Percentiles rank a stretch among this genome's conserved stretches.
Evolutionary conservation across 1,284 basidiomycete genomes (phyloP).

Genomic region (Sutorius eximius): DNA sequence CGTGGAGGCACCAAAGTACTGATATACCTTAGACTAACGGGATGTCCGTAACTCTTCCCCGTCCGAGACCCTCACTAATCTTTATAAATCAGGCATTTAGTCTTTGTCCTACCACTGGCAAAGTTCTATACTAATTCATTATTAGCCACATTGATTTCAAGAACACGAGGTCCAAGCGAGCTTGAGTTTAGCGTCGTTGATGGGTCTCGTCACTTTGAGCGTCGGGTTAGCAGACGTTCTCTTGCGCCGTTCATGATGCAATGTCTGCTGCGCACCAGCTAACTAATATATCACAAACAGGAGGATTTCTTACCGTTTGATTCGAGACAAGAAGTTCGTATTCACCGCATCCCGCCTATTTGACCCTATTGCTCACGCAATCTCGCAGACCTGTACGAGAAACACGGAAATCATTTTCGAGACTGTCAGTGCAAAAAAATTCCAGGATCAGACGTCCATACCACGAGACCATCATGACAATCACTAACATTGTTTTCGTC

Average conservation of each 20-base stretch:
- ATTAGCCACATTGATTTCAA: slow-evolving; percentile 36
- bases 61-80: not conserved
- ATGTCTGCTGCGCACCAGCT: slow-evolving; percentile 1
- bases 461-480: not conserved
- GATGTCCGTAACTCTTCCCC: slow-evolving; percentile 12
- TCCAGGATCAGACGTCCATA: slow-evolving; percentile 11
- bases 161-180: slow-evolving; percentile 18
- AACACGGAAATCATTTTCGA: slow-evolving; percentile 26
- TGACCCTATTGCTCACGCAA: not conserved
- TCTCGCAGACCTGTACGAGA: slow-evolving; percentile 9
- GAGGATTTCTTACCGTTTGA: slow-evolving; percentile 11
- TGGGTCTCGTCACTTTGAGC: slow-evolving; percentile 17
- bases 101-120: slow-evolving; percentile 36
- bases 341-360: not conserved
- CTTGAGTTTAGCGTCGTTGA: slow-evolving; percentile 28
- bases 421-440: slow-evolving; percentile 16
- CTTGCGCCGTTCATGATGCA: not conserved
- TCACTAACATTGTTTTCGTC: not conserved
- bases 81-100: slow-evolving; percentile 24
- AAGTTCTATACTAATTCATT: slow-evolving; percentile 40
- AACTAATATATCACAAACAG: slow-evolving; percentile 13
- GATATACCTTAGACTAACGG: slow-evolving; percentile 20
- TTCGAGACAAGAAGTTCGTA: slow-evolving; percentile 14
- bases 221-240: slow-evolving; percentile 19
- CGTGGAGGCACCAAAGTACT: not conserved